These are phyloP conservation scores for Gracilaria vermiculophylla DNA, from an alignment of 23 red algal genomes.

Conservation along the genomic window DNA sequence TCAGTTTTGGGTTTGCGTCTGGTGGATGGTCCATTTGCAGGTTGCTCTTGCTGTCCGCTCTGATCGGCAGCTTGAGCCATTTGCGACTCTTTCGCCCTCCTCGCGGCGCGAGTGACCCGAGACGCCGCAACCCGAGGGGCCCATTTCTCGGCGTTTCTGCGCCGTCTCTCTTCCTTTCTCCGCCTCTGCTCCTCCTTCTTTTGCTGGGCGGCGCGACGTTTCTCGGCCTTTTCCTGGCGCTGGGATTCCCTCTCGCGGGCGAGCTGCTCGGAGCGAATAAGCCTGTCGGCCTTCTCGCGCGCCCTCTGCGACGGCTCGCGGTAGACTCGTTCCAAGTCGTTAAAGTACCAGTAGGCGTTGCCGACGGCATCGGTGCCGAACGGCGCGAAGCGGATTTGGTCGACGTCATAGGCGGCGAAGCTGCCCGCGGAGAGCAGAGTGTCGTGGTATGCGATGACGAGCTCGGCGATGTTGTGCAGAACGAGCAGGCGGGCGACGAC, in stretches of 20 bases:
- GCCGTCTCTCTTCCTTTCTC: not conserved
- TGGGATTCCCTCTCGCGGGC: not conserved
- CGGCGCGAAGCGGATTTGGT: constrained; percentile 8
- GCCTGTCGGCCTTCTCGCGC: not conserved
- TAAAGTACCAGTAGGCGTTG: constrained; percentile 77
- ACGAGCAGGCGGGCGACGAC: constrained; percentile 17
- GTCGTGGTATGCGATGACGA: constrained; percentile 63
- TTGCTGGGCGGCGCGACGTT: not conserved
- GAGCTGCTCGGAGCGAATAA: not conserved
- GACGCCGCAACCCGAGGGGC: constrained; percentile 41
- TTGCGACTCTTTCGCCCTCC: not conserved
- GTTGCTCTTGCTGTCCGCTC: not conserved
- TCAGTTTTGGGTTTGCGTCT: not conserved
- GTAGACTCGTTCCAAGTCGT: constrained; percentile 56
- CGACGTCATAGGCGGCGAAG: not conserved
- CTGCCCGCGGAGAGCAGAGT: constrained; percentile 55
- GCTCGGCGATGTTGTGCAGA: constrained; percentile 56
- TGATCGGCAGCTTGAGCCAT: not conserved
- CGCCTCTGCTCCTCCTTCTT: not conserved
- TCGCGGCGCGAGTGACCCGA: constrained; percentile 34
- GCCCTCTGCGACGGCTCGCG: constrained; percentile 43
- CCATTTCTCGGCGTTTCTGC: constrained; percentile 36
- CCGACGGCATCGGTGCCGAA: constrained; percentile 55
- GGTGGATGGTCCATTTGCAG: not conserved
- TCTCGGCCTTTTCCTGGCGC: not conserved